Evolutionary conservation across 257 asterid genomes (phyloP).

Genomic region (Penstemon barbatus): DNA sequence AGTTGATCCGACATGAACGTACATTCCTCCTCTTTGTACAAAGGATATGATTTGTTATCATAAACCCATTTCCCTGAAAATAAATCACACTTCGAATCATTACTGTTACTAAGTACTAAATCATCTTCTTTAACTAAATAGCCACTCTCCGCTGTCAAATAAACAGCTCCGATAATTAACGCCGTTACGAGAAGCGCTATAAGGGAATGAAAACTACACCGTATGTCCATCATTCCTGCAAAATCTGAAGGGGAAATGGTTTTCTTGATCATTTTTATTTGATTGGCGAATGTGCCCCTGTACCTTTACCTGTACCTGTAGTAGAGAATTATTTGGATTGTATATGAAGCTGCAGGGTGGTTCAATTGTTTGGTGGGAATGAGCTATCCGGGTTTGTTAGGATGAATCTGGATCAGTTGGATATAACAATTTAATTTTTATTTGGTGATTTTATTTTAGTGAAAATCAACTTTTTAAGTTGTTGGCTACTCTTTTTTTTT

Average conservation of each 20-base stretch:
- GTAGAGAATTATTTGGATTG: too few relatives aligned
- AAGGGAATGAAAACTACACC: conserved; percentile 64
- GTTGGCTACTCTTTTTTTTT: conserved; percentile 17
- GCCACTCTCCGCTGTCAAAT: conserved; percentile 60
- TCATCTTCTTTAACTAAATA: conserved; percentile 34
- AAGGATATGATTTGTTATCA: conserved; percentile 64
- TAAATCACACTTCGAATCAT: conserved; percentile 47
- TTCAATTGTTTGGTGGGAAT: conserved; percentile 41
- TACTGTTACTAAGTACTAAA: neutral
- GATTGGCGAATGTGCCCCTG: conserved; percentile 16
- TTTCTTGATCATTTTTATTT: conserved; percentile 38
- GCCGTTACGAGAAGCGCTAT: conserved; percentile 48
- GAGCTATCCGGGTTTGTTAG: conserved; percentile 41
- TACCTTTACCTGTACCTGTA: neutral
- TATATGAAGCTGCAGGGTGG: too few relatives aligned
- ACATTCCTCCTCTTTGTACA: conserved; percentile 73
- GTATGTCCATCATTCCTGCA: conserved; percentile 42
- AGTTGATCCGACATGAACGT: conserved; percentile 92
- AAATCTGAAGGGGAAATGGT: conserved; percentile 28
- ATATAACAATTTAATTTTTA: conserved; percentile 16
- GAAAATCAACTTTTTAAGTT: conserved; percentile 24
- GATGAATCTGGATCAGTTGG: conserved; percentile 33
- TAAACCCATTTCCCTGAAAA: conserved; percentile 86
- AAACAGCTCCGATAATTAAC: conserved; percentile 55
- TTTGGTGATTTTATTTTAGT: conserved; percentile 29